Percentiles rank a stretch among this genome's conserved stretches.
phyloP scores from a whole-genome alignment of 2,329 filamentous ascomycete species.

The Scedosporium apiospermum region DNA sequence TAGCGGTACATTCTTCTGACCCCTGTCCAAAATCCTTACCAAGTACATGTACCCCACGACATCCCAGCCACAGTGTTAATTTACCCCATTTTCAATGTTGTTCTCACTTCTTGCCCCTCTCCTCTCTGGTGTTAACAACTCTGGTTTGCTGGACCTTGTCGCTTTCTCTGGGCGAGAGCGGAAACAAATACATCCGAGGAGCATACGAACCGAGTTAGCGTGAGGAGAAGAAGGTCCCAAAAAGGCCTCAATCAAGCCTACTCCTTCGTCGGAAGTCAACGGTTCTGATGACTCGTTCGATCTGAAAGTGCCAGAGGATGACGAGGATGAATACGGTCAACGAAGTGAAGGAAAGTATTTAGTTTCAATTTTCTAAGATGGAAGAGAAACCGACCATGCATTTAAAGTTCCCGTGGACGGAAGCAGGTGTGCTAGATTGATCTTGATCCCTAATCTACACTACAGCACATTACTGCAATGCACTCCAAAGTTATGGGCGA shows the following conservation, averaged over 20 bases:
- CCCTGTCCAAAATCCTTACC: neutral
- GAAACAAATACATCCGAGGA: neutral
- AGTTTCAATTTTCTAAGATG: too few species aligned
- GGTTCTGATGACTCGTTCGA: neutral
- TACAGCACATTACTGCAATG: slow-evolving; percentile 1
- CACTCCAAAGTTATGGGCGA: neutral
- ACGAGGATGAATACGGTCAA: neutral
- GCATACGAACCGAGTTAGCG: neutral
- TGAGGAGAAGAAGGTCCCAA: neutral
- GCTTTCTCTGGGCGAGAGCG: neutral
- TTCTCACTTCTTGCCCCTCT: neutral
- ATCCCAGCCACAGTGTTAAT: too few species aligned
- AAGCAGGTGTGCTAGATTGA: neutral
- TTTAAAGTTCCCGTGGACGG: neutral
- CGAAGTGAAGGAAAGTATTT: too few species aligned
- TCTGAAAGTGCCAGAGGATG: neutral
- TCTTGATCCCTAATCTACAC: neutral
- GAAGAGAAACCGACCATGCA: neutral
- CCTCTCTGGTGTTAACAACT: neutral
- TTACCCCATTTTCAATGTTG: neutral
- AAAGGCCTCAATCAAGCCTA: neutral
- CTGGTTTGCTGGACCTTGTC: neutral
- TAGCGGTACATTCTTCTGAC: too few species aligned
- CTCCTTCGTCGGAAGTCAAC: neutral
- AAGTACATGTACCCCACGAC: neutral